These are phyloP conservation scores for Fusarium mangiferae DNA, from an alignment of 2,329 filamentous ascomycete species.

Conservation along the genomic window DNA sequence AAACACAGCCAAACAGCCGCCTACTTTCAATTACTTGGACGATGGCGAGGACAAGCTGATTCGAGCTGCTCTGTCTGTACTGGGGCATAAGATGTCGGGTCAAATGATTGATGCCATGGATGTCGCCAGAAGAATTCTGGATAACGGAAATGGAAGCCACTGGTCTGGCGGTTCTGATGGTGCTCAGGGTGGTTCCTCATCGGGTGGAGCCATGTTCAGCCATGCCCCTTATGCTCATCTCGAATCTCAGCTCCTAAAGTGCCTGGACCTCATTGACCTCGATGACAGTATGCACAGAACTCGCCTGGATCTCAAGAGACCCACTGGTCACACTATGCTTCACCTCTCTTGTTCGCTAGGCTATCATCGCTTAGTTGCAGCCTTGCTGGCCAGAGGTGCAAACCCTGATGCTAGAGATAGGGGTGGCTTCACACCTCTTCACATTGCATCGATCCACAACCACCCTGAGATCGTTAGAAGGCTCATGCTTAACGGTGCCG, in stretches of 20 bases:
- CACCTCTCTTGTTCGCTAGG: conserved; percentile 82
- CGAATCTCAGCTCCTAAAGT: conserved; percentile 75
- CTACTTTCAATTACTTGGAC: conserved; percentile 78
- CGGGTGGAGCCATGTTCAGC: conserved; percentile 57
- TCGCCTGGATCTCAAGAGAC: conserved; percentile 71
- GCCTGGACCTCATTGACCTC: conserved; percentile 82
- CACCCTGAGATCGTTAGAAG: conserved; percentile 80
- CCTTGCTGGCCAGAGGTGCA: conserved; percentile 80
- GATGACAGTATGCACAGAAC: conserved; percentile 77
- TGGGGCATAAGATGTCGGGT: conserved; percentile 72
- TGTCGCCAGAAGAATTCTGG: conserved; percentile 69
- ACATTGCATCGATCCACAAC: conserved; percentile 81
- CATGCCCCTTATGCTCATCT: conserved; percentile 62
- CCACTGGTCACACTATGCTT: conserved; percentile 82
- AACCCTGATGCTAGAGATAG: conserved; percentile 79
- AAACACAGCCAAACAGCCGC: conserved; percentile 52
- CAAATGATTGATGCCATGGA: conserved; percentile 70
- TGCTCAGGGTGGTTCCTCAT: conserved; percentile 52
- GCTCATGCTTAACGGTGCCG: conserved; percentile 77
- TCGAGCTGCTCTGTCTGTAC: conserved; percentile 71
- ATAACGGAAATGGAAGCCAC: conserved; percentile 50
- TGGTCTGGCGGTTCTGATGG: conserved; percentile 60
- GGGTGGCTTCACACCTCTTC: conserved; percentile 83
- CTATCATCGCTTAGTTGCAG: conserved; percentile 79
- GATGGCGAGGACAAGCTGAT: conserved; percentile 76